Evolutionary conservation across 768 basidiomycete genomes (phyloP), one percentile per base, ranked within the genome.

Genomic region (Russula lepida): DNA sequence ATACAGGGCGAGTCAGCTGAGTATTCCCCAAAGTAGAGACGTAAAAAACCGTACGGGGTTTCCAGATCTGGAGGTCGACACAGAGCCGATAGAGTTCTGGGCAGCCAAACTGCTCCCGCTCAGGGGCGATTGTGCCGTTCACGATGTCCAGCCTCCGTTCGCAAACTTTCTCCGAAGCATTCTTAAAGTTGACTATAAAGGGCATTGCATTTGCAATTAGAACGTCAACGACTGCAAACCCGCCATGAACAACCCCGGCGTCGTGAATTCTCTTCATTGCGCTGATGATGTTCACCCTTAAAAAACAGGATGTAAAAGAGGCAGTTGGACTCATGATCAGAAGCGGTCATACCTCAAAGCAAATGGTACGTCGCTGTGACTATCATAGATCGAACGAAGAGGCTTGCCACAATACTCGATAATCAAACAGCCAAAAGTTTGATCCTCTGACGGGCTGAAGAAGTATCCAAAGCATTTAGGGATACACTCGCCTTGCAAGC

Each of bases 121-220:
- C 33, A 7, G 59, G 59, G 9, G 54, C 21, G 12, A 55, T 60
- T 4, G 53, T 54, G 17, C 54, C 60, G 17, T 56, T 32, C 23
- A 56, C 48, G 39, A 61, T 51, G 25, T 56, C 60, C 23, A 56
- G 1, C 33, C 28, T 50, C 30, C 60, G 47, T 50, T 50, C 60
- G 19, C 54, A 61, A 17, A 37, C 39, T 9, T 56, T 56, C 41
- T 56, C 60, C 1, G 54, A 56, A 1, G 60, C 47, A 6, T 43
- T 50, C 49, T 61, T 61, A 41, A 56, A 61, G 32, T 61, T 56
- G 60, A 61, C 55, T 27, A 61, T 39, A 41, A 56, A 61, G 3
- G 60, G 60, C 19, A 50, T 61, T 23, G 28, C n/a, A 12, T 51
- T 50, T 17, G 32, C 35, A 30, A 61, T 8, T 11, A 56, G 54